These are phyloP conservation scores for Aspergillus nidulans DNA, from an alignment of 495 filamentous ascomycete species.

Conservation along the genomic window DNA sequence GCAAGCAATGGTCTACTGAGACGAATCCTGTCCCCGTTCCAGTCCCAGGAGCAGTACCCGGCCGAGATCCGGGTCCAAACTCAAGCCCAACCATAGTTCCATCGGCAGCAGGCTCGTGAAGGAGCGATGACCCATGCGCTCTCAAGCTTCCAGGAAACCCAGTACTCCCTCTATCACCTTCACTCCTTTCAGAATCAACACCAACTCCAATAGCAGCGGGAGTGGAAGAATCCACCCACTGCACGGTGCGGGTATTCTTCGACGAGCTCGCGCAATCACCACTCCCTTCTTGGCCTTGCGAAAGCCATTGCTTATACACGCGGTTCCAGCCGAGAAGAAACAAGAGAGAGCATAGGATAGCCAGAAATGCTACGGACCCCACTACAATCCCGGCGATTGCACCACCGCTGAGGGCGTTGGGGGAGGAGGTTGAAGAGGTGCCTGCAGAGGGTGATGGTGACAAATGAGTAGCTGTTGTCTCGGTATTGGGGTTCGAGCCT, in stretches of 20 bases:
- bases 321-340: constrained; percentile 39
- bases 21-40: not conserved
- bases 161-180: not conserved
- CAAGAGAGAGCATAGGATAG: constrained; percentile 31
- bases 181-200: not conserved
- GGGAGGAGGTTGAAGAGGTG: constrained; percentile 2
- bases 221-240: not conserved
- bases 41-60: no score
- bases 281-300: not conserved
- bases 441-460: constrained; percentile 5
- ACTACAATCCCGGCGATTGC: constrained; percentile 38
- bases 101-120: not conserved
- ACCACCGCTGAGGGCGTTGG: constrained; percentile 23
- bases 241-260: not conserved
- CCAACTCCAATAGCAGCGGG: not conserved
- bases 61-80: not conserved
- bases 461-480: constrained; percentile 9
- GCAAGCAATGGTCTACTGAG: not conserved
- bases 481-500: constrained; percentile 16
- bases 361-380: constrained; percentile 29
- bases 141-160: not conserved
- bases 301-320: constrained; percentile 35
- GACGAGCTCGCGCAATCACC: not conserved
- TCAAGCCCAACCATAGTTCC: not conserved
- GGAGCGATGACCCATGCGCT: not conserved